A percentile compares a stretch with the other conserved stretches of the same genome.
phyloP scores from a whole-genome alignment of 2,329 filamentous ascomycete genomes.

The Zymoseptoria crescenta region DNA sequence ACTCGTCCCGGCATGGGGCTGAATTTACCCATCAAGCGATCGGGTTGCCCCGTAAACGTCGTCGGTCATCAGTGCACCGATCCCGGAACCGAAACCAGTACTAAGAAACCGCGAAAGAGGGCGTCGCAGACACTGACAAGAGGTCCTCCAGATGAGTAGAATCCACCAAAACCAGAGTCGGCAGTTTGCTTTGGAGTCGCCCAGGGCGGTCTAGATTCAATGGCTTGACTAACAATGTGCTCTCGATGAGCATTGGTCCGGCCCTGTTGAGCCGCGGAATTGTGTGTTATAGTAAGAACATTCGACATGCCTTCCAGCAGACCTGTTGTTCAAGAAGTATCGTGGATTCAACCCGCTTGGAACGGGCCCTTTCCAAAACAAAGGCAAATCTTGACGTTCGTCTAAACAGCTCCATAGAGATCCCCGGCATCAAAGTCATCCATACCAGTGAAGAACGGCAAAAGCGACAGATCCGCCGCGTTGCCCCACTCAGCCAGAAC shows the following conservation, averaged over 20 bases:
- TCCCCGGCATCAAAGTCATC: conserved; percentile 1
- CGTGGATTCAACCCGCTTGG: too few relatives aligned
- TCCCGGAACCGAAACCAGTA: background rate
- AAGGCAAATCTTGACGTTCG: background rate
- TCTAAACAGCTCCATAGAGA: background rate
- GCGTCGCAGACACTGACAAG: background rate
- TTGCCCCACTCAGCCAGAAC: conserved; percentile 1
- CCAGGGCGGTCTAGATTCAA: background rate
- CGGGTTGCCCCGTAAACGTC: background rate
- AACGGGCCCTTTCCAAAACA: background rate
- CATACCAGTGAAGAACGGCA: conserved; percentile 1
- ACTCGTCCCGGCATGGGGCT: background rate
- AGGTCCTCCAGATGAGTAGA: too few relatives aligned
- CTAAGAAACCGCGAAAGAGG: background rate
- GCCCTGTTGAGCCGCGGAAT: background rate
- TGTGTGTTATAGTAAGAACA: too few relatives aligned
- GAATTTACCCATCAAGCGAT: background rate
- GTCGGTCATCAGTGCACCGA: background rate
- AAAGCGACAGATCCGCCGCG: conserved; percentile 5
- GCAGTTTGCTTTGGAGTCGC: background rate
- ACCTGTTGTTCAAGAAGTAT: too few relatives aligned
- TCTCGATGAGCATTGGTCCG: background rate
- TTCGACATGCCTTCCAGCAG: too few relatives aligned
- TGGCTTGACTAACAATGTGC: background rate
- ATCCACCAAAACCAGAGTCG: too few relatives aligned